These are phyloP conservation scores for Petunia axillaris DNA, from an alignment of 257 asterid genomes.

Conservation along the genomic window DNA sequence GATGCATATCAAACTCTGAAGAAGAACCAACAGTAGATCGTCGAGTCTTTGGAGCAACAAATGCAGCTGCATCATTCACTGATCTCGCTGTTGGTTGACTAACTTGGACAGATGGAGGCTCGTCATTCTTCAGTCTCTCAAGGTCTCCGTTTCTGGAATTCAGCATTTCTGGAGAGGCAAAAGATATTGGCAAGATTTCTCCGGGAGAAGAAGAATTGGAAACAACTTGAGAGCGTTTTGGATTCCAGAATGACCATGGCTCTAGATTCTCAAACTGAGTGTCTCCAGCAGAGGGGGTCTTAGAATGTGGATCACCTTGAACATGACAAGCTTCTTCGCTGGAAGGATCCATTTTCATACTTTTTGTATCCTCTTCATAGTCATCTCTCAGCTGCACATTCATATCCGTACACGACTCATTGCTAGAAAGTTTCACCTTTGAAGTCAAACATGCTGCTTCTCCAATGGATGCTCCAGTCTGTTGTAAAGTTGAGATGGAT, in stretches of 20 bases:
- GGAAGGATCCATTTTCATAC: not conserved
- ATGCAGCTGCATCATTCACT: slow-evolving; percentile 31
- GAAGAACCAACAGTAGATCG: slow-evolving; percentile 43
- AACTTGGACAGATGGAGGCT: slow-evolving; percentile 30
- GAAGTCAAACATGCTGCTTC: slow-evolving; percentile 18
- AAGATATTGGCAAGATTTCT: slow-evolving; percentile 15
- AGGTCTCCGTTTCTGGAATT: slow-evolving; percentile 32
- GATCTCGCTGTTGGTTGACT: slow-evolving; percentile 34
- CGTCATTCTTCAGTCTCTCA: slow-evolving; percentile 33
- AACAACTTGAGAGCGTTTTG: slow-evolving; percentile 25
- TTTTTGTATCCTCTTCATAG: not conserved
- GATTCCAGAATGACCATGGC: slow-evolving; percentile 37
- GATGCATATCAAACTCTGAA: slow-evolving; percentile 35
- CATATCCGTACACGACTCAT: not conserved
- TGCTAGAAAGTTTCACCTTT: slow-evolving; percentile 10
- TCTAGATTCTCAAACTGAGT: slow-evolving; percentile 53
- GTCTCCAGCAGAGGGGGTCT: slow-evolving; percentile 67
- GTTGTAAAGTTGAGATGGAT: slow-evolving; percentile 1
- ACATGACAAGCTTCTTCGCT: slow-evolving; percentile 37
- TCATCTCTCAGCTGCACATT: slow-evolving; percentile 8
- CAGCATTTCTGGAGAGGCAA: slow-evolving; percentile 44
- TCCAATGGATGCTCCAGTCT: slow-evolving; percentile 20
- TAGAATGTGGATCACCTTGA: slow-evolving; percentile 38
- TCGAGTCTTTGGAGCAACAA: slow-evolving; percentile 24
- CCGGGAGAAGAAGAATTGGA: slow-evolving; percentile 24